These are phyloP conservation scores for Ceratobasidium sp. DNA, from an alignment of 1,284 basidiomycete genomes.

Conservation along the genomic window DNA sequence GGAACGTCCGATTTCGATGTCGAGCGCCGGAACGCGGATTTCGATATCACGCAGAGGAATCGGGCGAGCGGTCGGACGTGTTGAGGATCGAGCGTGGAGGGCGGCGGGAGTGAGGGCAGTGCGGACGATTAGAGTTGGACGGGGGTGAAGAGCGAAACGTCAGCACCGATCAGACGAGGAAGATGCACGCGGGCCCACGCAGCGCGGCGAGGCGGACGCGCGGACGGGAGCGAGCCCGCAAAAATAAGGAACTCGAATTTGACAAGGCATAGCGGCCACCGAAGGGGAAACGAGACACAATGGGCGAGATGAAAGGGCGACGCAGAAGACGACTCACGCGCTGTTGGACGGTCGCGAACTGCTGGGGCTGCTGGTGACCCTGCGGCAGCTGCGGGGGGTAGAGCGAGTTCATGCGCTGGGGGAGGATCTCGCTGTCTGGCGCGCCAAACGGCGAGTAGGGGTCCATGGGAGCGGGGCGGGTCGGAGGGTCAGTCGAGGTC, in stretches of 20 bases:
- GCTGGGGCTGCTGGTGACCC: constrained; percentile 16
- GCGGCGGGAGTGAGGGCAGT: neutral
- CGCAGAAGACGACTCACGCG: constrained; percentile 10
- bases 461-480: constrained; percentile 20
- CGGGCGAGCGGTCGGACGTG: neutral
- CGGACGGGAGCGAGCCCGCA: neutral
- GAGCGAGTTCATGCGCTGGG: constrained; percentile 20
- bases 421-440: constrained; percentile 29
- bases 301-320: constrained; percentile 7
- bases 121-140: constrained; percentile 10
- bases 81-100: neutral
- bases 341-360: constrained; percentile 8
- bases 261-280: neutral
- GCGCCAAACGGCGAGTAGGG: neutral
- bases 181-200: neutral
- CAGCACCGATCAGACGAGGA: constrained; percentile 35
- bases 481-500: neutral
- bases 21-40: constrained; percentile 19
- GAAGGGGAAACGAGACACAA: neutral
- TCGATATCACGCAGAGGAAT: constrained; percentile 9
- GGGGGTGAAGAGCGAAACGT: neutral
- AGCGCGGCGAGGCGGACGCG: neutral
- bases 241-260: constrained; percentile 2
- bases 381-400: constrained; percentile 2
- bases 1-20: constrained; percentile 26